Evolutionary conservation across 192 early-diverging fungal genomes (phyloP).

Genomic region (Powellomyces hirtus): DNA sequence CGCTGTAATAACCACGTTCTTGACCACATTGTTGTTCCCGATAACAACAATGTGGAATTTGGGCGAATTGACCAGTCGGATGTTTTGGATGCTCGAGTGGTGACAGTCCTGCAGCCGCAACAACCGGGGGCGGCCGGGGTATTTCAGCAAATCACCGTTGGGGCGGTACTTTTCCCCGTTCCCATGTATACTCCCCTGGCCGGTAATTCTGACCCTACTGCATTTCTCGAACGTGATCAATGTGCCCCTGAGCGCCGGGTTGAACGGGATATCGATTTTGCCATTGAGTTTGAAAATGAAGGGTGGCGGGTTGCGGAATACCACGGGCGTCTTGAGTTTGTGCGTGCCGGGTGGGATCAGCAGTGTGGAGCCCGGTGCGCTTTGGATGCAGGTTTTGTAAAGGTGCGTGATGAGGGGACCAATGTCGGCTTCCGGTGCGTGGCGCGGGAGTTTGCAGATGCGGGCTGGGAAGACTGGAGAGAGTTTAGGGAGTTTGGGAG

Average conservation of each 20-base stretch:
- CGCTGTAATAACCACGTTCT: constrained; percentile 4
- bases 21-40: constrained; percentile 7
- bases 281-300: constrained; percentile 24
- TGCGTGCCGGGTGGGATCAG: constrained; percentile 15
- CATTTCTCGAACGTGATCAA: constrained; percentile 1
- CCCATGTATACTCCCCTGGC: constrained; percentile 13
- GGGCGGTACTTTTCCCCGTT: constrained; percentile 20
- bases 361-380: constrained; percentile 8
- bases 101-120: constrained; percentile 19
- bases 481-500: no score
- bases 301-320: neutral
- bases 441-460: neutral
- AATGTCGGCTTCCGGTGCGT: constrained; percentile 1
- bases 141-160: neutral
- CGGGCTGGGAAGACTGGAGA: no score
- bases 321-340: constrained; percentile 4
- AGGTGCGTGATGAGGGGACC: constrained; percentile 4
- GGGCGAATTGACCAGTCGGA: constrained; percentile 18
- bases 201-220: constrained; percentile 1
- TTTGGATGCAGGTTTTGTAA: constrained; percentile 12
- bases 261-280: constrained; percentile 7
- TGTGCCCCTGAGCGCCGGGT: constrained; percentile 13
- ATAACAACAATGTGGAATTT: constrained; percentile 24
- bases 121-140: constrained; percentile 17
- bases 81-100: neutral